Evolutionary conservation across 805 yeast genomes (phyloP).

Genomic region (Clavispora phyllophila): DNA sequence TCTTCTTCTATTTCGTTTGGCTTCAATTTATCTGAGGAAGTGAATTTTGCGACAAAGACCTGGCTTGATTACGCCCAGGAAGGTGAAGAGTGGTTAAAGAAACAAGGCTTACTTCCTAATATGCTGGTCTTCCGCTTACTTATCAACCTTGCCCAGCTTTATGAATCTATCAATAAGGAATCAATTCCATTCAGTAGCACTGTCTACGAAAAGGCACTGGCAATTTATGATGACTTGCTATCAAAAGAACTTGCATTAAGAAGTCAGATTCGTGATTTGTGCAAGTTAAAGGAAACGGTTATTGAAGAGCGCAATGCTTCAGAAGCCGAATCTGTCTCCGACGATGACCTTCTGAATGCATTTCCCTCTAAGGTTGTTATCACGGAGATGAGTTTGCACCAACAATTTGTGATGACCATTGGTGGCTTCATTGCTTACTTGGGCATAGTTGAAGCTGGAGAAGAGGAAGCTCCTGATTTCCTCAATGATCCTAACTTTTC

Average conservation of each 20-base stretch:
- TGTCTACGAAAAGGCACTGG: conserved; percentile 28
- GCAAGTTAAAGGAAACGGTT: conserved; percentile 26
- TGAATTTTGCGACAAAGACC: conserved; percentile 48
- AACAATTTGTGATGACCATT: conserved; percentile 29
- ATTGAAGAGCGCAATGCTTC: conserved; percentile 27
- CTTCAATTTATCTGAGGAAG: conserved; percentile 50
- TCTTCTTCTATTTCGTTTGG: conserved; percentile 51
- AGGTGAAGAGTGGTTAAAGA: conserved; percentile 47
- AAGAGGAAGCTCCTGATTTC: conserved; percentile 2
- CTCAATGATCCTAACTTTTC: conserved; percentile 7
- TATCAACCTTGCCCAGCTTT: conserved; percentile 40
- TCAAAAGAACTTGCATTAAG: conserved; percentile 43
- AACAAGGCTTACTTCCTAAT: conserved; percentile 46
- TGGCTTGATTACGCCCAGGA: conserved; percentile 52
- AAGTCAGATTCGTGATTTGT: conserved; percentile 23
- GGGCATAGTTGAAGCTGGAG: background rate
- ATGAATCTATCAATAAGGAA: conserved; percentile 29
- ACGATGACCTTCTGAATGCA: conserved; percentile 44
- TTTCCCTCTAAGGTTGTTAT: conserved; percentile 53
- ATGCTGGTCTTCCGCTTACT: conserved; percentile 49
- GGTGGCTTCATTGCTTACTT: conserved; percentile 25
- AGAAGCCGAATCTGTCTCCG: conserved; percentile 44
- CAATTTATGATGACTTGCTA: conserved; percentile 29
- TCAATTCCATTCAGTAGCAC: conserved; percentile 29
- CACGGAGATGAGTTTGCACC: conserved; percentile 21